Conservation (phyloP, 768 basidiomycete genomes). For the Mycena sanguinolenta region DNA sequence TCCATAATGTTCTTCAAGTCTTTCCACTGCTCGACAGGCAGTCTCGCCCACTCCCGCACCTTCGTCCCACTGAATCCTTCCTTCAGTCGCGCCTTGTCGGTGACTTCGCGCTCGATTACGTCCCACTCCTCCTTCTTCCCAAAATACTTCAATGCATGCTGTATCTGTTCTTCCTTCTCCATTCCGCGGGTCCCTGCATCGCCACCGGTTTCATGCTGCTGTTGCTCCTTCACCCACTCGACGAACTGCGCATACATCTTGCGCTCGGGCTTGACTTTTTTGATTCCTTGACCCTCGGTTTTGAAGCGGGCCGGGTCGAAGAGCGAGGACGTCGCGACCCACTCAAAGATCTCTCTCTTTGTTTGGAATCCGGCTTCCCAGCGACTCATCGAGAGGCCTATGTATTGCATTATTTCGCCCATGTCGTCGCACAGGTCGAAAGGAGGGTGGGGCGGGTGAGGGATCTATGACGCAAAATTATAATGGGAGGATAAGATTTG, state of each 20-base stretch:
- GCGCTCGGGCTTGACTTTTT: constrained; percentile 61
- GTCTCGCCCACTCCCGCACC: constrained; percentile 68
- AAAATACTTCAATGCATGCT: constrained; percentile 57
- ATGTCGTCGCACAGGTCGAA: constrained; percentile 66
- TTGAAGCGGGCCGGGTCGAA: constrained; percentile 60
- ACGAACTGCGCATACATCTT: constrained; percentile 74
- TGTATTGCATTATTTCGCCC: constrained; percentile 64
- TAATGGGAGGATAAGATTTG: constrained; percentile 6
- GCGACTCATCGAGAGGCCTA: constrained; percentile 66
- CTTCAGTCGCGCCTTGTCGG: constrained; percentile 52
- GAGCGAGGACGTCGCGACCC: constrained; percentile 67
- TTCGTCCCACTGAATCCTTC: constrained; percentile 61
- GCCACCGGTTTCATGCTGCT: constrained; percentile 6
- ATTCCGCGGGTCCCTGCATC: constrained; percentile 24
- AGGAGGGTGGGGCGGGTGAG: constrained; percentile 59
- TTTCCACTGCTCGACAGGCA: constrained; percentile 41
- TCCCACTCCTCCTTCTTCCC: constrained; percentile 47
- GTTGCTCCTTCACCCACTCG: constrained; percentile 55
- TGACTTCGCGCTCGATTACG: constrained; percentile 46
- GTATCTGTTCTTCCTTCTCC: constrained; percentile 41
- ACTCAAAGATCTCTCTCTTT: constrained; percentile 67
- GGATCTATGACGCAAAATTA: constrained; percentile 44
- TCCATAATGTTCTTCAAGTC: constrained; percentile 68
- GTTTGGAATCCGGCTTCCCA: constrained; percentile 70
- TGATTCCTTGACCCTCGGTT: constrained; percentile 51